These are phyloP conservation scores for Penicillium antarcticum DNA, from an alignment of 495 filamentous ascomycete genomes.

Conservation along the genomic window DNA sequence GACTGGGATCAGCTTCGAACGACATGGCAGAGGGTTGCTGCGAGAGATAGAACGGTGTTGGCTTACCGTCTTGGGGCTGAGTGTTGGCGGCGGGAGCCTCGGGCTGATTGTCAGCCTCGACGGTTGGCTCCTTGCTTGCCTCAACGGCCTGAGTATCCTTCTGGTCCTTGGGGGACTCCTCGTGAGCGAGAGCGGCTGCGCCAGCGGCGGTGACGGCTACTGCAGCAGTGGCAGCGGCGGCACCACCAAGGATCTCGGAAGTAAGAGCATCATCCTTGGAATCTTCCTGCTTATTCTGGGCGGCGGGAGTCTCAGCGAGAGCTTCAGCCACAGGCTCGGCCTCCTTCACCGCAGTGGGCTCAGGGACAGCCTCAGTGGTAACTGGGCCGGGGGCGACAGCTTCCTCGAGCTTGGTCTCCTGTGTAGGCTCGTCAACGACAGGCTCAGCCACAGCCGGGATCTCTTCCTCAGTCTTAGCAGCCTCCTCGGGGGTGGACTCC, in stretches of 20 bases:
- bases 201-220: conserved; percentile 19
- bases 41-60: conserved; percentile 12
- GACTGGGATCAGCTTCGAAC: conserved; percentile 36
- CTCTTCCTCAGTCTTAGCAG: background rate
- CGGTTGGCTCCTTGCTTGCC: background rate
- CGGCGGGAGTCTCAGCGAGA: conserved; percentile 1
- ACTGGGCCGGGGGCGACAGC: background rate
- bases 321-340: conserved; percentile 2
- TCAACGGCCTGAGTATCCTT: conserved; percentile 2
- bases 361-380: background rate
- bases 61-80: conserved; percentile 30
- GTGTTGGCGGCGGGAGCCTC: conserved; percentile 9
- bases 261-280: conserved; percentile 19
- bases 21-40: conserved; percentile 20
- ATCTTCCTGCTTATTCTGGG: conserved; percentile 11
- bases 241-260: conserved; percentile 24
- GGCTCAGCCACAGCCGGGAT: conserved; percentile 1
- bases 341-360: conserved; percentile 9
- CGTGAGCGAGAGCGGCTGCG: conserved; percentile 16
- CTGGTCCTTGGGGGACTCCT: conserved; percentile 12
- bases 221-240: conserved; percentile 25
- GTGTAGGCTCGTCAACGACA: conserved; percentile 1
- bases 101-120: conserved; percentile 18
- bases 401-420: conserved; percentile 6
- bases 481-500: conserved; percentile 2